Evolutionary conservation across 371 early-diverging fungal genomes (phyloP).

Genomic region (Catenaria anguillulae): DNA sequence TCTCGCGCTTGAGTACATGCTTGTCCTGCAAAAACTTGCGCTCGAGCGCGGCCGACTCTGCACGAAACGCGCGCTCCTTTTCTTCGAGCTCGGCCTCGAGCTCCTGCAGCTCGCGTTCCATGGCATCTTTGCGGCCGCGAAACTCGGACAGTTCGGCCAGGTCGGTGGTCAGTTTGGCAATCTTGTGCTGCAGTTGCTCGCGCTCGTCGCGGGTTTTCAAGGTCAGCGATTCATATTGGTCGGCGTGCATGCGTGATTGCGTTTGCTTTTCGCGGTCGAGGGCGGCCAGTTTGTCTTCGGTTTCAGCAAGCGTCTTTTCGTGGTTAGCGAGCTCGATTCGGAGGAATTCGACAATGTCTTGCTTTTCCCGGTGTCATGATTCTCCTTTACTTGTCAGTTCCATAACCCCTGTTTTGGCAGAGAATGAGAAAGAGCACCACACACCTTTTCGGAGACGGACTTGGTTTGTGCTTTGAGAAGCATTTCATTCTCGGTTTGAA

Average conservation of each 20-base stretch:
- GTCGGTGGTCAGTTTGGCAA: conserved; percentile 4
- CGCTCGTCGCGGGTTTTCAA: conserved; percentile 1
- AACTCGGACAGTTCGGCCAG: conserved; percentile 5
- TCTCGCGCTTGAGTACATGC: conserved; percentile 4
- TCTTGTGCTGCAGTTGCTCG: neutral
- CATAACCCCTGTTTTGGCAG: neutral
- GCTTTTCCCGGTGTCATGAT: conserved; percentile 1
- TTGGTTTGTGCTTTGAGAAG: neutral
- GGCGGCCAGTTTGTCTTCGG: neutral
- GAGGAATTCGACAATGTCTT: conserved; percentile 9
- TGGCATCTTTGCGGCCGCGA: conserved; percentile 5
- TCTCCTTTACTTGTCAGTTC: neutral
- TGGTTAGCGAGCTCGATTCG: conserved; percentile 8
- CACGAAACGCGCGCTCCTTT: conserved; percentile 1
- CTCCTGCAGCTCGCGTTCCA: conserved; percentile 1
- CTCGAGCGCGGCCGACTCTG: neutral
- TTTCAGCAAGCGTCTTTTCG: conserved; percentile 3
- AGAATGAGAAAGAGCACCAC: too few relatives aligned
- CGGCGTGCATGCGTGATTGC: neutral
- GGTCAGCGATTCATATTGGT: neutral
- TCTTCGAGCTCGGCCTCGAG: neutral
- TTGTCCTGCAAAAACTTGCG: conserved; percentile 9
- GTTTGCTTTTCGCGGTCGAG: conserved; percentile 2
- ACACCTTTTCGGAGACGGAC: conserved; percentile 3
- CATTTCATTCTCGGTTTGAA: neutral